These are phyloP conservation scores for Spizellomyces punctatus DNA, from an alignment of 192 early-diverging fungal species.

Conservation along the genomic window DNA sequence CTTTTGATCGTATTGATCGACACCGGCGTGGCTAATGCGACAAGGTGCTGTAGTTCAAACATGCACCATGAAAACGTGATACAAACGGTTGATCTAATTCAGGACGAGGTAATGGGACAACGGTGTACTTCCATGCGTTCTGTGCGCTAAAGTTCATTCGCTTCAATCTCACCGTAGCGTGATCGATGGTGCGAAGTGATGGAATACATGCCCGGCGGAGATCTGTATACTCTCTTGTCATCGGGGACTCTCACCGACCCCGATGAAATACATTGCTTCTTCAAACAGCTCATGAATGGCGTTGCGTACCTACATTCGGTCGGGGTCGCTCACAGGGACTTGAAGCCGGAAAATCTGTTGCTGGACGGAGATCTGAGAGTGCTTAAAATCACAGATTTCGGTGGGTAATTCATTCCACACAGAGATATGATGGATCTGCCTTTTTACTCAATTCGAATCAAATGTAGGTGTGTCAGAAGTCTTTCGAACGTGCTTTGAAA, in stretches of 20 bases:
- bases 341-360: slow-evolving; percentile 61
- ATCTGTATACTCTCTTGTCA: slow-evolving; percentile 46
- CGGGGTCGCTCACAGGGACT: slow-evolving; percentile 55
- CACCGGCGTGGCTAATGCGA: not conserved
- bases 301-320: slow-evolving; percentile 55
- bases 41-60: slow-evolving; percentile 60
- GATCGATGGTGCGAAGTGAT: slow-evolving; percentile 55
- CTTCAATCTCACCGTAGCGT: slow-evolving; percentile 22
- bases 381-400: slow-evolving; percentile 62
- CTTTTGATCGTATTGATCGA: not conserved
- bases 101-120: slow-evolving; percentile 66
- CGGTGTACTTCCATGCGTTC: not conserved
- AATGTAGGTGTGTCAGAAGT: slow-evolving; percentile 51
- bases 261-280: slow-evolving; percentile 54
- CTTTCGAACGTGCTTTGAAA: slow-evolving; percentile 52
- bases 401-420: slow-evolving; percentile 16
- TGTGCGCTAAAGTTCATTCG: not conserved
- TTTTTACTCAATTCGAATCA: slow-evolving; percentile 14
- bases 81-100: slow-evolving; percentile 90
- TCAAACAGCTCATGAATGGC: slow-evolving; percentile 55
- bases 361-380: slow-evolving; percentile 47
- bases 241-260: slow-evolving; percentile 33
- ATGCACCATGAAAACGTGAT: slow-evolving; percentile 91
- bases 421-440: not conserved
- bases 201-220: slow-evolving; percentile 62